Percentiles rank a stretch among this genome's conserved stretches.
phyloP scores from a whole-genome alignment of 768 basidiomycete species.

The Collybia nuda region DNA sequence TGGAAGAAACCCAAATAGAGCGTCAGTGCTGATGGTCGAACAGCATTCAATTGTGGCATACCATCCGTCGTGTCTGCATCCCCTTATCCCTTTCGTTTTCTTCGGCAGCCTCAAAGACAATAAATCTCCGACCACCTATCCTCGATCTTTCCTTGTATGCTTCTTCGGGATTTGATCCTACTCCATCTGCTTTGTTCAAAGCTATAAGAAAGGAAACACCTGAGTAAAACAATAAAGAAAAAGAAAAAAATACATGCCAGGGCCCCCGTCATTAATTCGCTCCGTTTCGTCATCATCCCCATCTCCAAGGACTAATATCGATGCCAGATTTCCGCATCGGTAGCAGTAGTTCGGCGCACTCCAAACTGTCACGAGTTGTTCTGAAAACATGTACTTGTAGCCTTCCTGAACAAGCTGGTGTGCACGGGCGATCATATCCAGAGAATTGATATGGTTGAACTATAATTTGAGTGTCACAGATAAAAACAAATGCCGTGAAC shows the following conservation, averaged over 20 bases:
- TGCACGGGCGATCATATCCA: slow-evolving; percentile 88
- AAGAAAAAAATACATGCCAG: too few species aligned
- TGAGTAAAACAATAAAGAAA: too few species aligned
- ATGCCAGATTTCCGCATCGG: slow-evolving; percentile 85
- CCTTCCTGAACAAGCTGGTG: slow-evolving; percentile 97
- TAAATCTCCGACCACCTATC: slow-evolving; percentile 45
- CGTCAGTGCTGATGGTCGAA: background rate
- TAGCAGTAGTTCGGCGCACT: slow-evolving; percentile 86
- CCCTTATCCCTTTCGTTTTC: slow-evolving; percentile 89
- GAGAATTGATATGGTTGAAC: slow-evolving; percentile 92
- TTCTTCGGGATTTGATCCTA: slow-evolving; percentile 1
- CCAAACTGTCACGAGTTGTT: slow-evolving; percentile 91
- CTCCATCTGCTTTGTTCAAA: background rate
- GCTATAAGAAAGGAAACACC: too few species aligned
- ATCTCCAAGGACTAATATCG: slow-evolving; percentile 82
- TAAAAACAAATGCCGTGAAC: background rate
- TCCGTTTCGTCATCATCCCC: slow-evolving; percentile 32
- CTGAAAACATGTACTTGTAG: slow-evolving; percentile 96
- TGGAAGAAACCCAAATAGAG: slow-evolving; percentile 19
- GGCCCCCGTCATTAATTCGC: too few species aligned
- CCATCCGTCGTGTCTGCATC: slow-evolving; percentile 72
- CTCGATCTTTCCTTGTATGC: background rate
- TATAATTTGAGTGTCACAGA: slow-evolving; percentile 22
- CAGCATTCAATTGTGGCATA: slow-evolving; percentile 33
- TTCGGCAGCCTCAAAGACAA: slow-evolving; percentile 81